Percentiles rank a stretch among this genome's conserved stretches.
These are phyloP conservation scores for Lasiodiplodia gonubiensis DNA, from an alignment of 2,329 filamentous ascomycete species.

Conservation along the genomic window DNA sequence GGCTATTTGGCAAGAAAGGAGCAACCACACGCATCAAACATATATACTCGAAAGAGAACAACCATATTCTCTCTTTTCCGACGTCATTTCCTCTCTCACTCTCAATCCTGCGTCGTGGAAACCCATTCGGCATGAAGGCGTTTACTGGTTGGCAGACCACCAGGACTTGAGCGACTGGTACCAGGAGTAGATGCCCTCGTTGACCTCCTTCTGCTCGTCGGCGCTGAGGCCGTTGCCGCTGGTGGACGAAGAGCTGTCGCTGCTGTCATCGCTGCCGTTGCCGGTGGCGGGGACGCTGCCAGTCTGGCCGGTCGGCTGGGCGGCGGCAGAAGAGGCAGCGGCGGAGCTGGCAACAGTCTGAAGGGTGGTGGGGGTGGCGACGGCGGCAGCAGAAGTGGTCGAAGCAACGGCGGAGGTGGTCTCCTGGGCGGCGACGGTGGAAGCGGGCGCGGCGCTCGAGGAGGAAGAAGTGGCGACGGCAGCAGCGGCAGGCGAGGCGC, in stretches of 20 bases:
- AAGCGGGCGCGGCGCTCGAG: conserved; percentile 1
- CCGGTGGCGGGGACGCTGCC: conserved; percentile 13
- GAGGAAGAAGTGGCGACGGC: not conserved
- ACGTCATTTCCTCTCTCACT: not conserved
- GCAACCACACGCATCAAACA: conserved; percentile 9
- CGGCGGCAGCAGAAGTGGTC: not conserved
- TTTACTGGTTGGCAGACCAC: conserved; percentile 6
- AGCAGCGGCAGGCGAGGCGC: conserved; percentile 5
- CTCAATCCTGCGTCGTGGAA: not conserved
- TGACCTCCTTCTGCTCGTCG: conserved; percentile 16
- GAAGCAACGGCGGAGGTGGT: conserved; percentile 11
- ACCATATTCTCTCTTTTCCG: not conserved
- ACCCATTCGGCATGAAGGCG: not conserved
- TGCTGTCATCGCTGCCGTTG: not conserved
- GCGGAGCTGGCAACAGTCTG: conserved; percentile 3
- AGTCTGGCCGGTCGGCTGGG: conserved; percentile 20
- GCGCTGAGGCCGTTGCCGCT: conserved; percentile 12
- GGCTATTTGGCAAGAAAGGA: not conserved
- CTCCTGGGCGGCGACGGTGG: conserved; percentile 3
- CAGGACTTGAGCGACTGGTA: conserved; percentile 3
- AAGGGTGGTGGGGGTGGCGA: conserved; percentile 13
- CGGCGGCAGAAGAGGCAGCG: not conserved
- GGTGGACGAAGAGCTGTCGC: not conserved
- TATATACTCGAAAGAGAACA: conserved; percentile 3
- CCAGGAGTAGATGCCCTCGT: conserved; percentile 7